Base-by-base conservation (phyloP, 2,329 filamentous ascomycete genomes). In the Neopestalotiopsis clavispora region DNA sequence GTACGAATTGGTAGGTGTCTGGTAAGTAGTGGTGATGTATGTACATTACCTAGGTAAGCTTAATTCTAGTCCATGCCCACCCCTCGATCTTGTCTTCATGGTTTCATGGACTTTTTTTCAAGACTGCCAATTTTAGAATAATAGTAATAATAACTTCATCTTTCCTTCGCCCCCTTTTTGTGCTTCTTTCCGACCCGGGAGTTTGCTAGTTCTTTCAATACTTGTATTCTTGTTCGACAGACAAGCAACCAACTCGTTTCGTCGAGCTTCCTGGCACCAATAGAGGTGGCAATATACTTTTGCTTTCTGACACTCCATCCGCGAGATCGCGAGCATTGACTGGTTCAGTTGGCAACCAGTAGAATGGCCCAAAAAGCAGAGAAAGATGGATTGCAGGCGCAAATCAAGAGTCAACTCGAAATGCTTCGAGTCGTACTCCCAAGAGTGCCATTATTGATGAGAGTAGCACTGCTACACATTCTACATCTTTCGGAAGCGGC, bases 401-500 rank as follows among this genome's bases (percentile, higher is more conserved):
- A 45, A 20, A 34, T 67, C n/a, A 67, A 67, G 56, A 32, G 52
- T 20, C 65, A 38, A 12, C 52, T 67, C 9, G 34, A 42, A 14
- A 14, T 30, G 7, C 52, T 67, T 6, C 20, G 49, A 10, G 20
- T 67, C 13, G 49, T 67, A 42, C 32, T 67, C 14, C 85, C 88
- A 10, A 84, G 87, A 71, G 75, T 93, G 2, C 91, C 92, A 0
- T 81, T 90, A 10, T 82, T 93, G 9, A 75, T 87, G n/a, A 89
- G 89, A 71, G 87, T 90, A 1, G 84, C 89, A 2, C 70, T 93
- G 13, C 81, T 86, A 62, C 92, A 94, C 74, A 76, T 90, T 2
- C 83, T 97, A 7, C 87, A 86, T 34, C 80, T 92, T 56, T 94
- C 94, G 0, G 85, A 91, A 42, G 90, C 90, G 7, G 89, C 91